Evolutionary conservation across 2,329 filamentous ascomycete genomes (phyloP).

Genomic region (Xylaria multiplex): DNA sequence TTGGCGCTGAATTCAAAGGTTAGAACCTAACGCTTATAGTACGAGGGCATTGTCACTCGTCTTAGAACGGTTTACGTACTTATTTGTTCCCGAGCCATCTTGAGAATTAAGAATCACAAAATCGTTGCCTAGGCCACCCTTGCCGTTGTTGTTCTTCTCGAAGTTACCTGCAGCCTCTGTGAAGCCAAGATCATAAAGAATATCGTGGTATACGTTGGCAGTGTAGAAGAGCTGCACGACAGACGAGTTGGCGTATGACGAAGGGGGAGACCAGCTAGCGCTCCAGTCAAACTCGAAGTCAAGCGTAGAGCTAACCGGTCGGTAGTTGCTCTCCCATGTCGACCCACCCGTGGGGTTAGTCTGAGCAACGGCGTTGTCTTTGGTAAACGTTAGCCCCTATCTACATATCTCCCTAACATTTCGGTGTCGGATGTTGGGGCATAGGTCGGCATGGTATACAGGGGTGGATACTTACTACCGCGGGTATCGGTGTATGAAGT

Average conservation of each 20-base stretch:
- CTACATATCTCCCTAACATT: not conserved
- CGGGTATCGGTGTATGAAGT: slow-evolving; percentile 62
- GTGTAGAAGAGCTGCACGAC: slow-evolving; percentile 71
- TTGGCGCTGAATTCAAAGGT: slow-evolving; percentile 10
- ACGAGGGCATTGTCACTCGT: no score
- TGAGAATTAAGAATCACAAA: slow-evolving; percentile 66
- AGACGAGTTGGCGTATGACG: slow-evolving; percentile 62
- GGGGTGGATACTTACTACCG: slow-evolving; percentile 54
- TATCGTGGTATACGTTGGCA: slow-evolving; percentile 67
- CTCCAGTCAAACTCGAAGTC: slow-evolving; percentile 61
- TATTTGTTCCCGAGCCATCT: slow-evolving; percentile 64
- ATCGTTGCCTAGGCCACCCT: slow-evolving; percentile 62
- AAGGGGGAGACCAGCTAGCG: slow-evolving; percentile 48
- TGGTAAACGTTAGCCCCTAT: slow-evolving; percentile 7
- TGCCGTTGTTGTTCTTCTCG: slow-evolving; percentile 64
- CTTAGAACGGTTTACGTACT: slow-evolving; percentile 41
- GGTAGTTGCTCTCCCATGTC: slow-evolving; percentile 60
- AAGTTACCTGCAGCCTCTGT: slow-evolving; percentile 69
- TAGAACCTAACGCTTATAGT: slow-evolving; percentile 1
- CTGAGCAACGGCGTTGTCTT: slow-evolving; percentile 66
- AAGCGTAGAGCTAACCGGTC: slow-evolving; percentile 55
- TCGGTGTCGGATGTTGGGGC: not conserved
- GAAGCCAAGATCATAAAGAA: slow-evolving; percentile 67
- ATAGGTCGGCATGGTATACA: not conserved
- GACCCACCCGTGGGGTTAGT: slow-evolving; percentile 59